phyloP scores from a whole-genome alignment of 495 filamentous ascomycete species.

The Hyaloscypha finlandica region DNA sequence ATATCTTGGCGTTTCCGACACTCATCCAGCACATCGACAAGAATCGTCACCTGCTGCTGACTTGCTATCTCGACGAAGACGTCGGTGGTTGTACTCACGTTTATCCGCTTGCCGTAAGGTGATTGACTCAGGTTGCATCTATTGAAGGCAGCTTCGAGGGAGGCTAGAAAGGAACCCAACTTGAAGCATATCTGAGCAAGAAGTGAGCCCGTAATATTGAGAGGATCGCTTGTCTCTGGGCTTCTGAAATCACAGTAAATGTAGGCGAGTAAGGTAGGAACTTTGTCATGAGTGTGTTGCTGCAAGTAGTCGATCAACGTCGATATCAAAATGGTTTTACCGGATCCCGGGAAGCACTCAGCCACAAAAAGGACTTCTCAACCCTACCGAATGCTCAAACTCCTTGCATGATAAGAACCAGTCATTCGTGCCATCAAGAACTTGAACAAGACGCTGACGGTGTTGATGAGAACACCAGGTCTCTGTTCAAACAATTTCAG shows the following conservation, averaged over 20 bases:
- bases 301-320: slow-evolving; percentile 34
- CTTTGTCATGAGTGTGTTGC: not conserved
- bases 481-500: not conserved
- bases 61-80: not conserved
- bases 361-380: slow-evolving; percentile 33
- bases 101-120: not conserved
- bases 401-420: slow-evolving; percentile 35
- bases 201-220: not conserved
- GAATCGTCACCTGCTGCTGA: not conserved
- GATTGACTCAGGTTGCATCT: not conserved
- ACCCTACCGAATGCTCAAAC: slow-evolving; percentile 32
- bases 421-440: slow-evolving; percentile 31
- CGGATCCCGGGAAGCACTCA: slow-evolving; percentile 40
- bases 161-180: not conserved
- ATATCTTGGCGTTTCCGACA: not conserved
- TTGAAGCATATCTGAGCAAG: slow-evolving; percentile 1
- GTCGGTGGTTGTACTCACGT: not conserved
- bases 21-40: not conserved
- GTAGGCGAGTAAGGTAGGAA: slow-evolving; percentile 11
- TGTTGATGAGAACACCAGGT: not conserved
- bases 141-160: not conserved
- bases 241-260: slow-evolving; percentile 40
- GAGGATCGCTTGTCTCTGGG: not conserved
- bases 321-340: slow-evolving; percentile 40
- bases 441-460: no score